Percentiles rank a stretch among this genome's conserved stretches.
Conservation (phyloP, 495 filamentous ascomycete species). For the Cladorrhinum samala region DNA sequence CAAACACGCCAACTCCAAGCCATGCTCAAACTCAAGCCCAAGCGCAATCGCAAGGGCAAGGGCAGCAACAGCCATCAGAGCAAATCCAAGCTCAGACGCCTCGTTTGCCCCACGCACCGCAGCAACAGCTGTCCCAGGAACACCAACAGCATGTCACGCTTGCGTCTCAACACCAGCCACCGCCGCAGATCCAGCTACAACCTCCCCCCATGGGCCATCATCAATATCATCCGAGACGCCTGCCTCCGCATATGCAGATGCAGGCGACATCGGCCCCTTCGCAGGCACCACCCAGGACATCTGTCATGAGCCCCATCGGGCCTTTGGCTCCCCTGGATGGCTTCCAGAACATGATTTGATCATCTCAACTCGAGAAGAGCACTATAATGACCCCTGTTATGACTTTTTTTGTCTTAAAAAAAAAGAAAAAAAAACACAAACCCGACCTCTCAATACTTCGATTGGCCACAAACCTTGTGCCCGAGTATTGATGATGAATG, state of each 20-base stretch:
- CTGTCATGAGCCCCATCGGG: conserved; percentile 15
- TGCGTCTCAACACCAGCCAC: conserved; percentile 9
- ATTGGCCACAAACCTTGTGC: too few species aligned
- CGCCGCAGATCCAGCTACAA: conserved; percentile 8
- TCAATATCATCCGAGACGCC: conserved; percentile 23
- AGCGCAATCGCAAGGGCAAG: conserved; percentile 2
- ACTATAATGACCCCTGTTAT: conserved; percentile 1
- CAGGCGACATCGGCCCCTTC: conserved; percentile 24
- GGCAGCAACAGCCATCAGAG: conserved; percentile 9
- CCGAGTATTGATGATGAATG: conserved; percentile 4
- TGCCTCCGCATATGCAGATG: conserved; percentile 16
- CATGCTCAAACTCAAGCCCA: conserved; percentile 17
- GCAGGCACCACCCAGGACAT: conserved; percentile 26
- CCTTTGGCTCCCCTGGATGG: conserved; percentile 20
- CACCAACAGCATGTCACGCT: conserved; percentile 16
- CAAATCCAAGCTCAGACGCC: conserved; percentile 13
- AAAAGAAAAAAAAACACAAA: not conserved
- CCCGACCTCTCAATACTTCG: too few species aligned
- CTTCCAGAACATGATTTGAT: conserved; percentile 41
- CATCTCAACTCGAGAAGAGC: not conserved
- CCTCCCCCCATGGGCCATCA: conserved; percentile 13
- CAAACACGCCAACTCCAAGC: conserved; percentile 32
- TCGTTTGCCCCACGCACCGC: conserved; percentile 9
- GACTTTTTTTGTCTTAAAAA: conserved; percentile 5
- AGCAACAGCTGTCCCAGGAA: conserved; percentile 23